phyloP scores from a whole-genome alignment of 768 basidiomycete genomes.

The Tephrocybe sp. region DNA sequence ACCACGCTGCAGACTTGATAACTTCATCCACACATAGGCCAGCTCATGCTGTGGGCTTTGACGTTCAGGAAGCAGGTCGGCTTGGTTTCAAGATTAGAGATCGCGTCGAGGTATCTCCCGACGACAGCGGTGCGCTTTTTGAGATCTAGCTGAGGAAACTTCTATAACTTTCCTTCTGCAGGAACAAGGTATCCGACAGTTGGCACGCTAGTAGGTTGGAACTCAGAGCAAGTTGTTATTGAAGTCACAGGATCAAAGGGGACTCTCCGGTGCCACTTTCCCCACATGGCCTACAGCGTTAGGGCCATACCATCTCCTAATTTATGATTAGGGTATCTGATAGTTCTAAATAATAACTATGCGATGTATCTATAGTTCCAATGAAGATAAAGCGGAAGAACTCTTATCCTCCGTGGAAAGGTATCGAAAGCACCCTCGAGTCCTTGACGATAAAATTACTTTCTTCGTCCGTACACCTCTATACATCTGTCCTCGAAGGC shows the following conservation, averaged over 20 bases:
- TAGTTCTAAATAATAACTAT: background rate
- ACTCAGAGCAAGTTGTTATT: constrained; percentile 45
- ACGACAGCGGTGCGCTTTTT: constrained; percentile 40
- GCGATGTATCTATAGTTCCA: too few species aligned
- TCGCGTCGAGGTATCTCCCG: constrained; percentile 39
- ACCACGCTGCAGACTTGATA: constrained; percentile 42
- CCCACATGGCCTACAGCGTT: constrained; percentile 38
- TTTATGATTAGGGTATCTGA: constrained; percentile 3
- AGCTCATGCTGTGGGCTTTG: constrained; percentile 41
- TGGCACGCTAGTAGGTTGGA: constrained; percentile 50
- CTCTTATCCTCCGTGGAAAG: too few species aligned
- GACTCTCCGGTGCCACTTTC: constrained; percentile 50
- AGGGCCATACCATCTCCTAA: constrained; percentile 13
- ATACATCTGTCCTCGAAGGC: constrained; percentile 89
- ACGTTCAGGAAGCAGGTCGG: constrained; percentile 38
- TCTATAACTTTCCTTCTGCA: constrained; percentile 11
- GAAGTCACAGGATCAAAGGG: constrained; percentile 41
- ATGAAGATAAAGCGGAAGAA: too few species aligned
- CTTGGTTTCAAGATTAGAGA: constrained; percentile 37
- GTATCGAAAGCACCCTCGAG: background rate
- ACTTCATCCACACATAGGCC: constrained; percentile 33
- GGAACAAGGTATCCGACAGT: constrained; percentile 39
- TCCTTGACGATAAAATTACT: background rate
- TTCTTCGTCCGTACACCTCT: constrained; percentile 60
- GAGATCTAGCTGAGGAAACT: background rate